phyloP scores from a whole-genome alignment of 1,284 basidiomycete genomes.

The Salmacisia buchloeana region DNA sequence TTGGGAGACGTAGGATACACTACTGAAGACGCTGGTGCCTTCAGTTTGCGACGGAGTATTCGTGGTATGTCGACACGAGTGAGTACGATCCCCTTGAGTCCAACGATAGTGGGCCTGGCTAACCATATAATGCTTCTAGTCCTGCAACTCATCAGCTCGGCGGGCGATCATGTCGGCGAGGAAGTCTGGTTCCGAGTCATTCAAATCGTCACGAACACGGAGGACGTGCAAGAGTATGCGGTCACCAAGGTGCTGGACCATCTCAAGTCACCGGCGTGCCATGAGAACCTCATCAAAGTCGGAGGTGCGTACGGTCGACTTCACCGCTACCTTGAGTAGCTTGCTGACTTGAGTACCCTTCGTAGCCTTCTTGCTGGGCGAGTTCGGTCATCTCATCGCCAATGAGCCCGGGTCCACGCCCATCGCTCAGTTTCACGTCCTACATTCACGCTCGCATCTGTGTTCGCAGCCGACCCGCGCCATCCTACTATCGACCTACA shows the following conservation, averaged over 20 bases:
- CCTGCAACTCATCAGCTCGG: constrained; percentile 85
- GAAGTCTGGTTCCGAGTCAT: constrained; percentile 99
- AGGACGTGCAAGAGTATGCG: constrained; percentile 83
- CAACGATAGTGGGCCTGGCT: constrained; percentile 82
- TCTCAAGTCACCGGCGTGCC: constrained; percentile 77
- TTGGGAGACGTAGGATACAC: background rate
- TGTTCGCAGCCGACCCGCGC: constrained; percentile 88
- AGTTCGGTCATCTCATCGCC: constrained; percentile 87
- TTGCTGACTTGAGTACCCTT: background rate
- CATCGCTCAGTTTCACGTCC: constrained; percentile 84
- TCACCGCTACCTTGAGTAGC: background rate
- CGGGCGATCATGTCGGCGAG: constrained; percentile 95
- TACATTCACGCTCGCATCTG: constrained; percentile 92
- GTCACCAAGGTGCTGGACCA: constrained; percentile 89
- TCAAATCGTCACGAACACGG: constrained; percentile 96
- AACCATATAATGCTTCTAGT: constrained; percentile 59
- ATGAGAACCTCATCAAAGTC: constrained; percentile 95
- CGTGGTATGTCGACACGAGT: constrained; percentile 51
- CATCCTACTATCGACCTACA: constrained; percentile 88
- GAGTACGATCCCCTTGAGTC: constrained; percentile 54
- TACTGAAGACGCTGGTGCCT: background rate
- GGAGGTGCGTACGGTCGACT: constrained; percentile 56
- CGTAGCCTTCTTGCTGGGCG: constrained; percentile 79
- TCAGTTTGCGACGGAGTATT: constrained; percentile 68
- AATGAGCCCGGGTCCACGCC: constrained; percentile 90